These are phyloP conservation scores for Aspergillus sergii DNA, from an alignment of 2,329 filamentous ascomycete genomes.

Conservation along the genomic window DNA sequence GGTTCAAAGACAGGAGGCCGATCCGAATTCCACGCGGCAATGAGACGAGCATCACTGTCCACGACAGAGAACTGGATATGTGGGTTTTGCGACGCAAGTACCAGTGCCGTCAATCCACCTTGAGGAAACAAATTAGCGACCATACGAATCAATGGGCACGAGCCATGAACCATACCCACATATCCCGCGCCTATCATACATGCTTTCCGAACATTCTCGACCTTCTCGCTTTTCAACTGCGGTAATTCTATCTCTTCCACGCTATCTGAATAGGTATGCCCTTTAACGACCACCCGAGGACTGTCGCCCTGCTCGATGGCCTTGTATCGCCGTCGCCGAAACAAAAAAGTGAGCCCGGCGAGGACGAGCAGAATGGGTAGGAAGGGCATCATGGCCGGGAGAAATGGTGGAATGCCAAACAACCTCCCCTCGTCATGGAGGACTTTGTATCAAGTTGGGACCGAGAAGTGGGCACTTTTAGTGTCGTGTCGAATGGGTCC, in stretches of 20 bases:
- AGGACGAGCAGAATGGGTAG: slow-evolving; percentile 21
- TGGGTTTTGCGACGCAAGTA: slow-evolving; percentile 31
- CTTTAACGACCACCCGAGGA: slow-evolving; percentile 19
- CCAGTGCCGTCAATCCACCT: slow-evolving; percentile 27
- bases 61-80: slow-evolving; percentile 30
- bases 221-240: background rate
- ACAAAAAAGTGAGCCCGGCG: slow-evolving; percentile 18
- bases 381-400: slow-evolving; percentile 18
- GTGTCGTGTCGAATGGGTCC: background rate
- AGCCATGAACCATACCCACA: slow-evolving; percentile 21
- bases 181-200: slow-evolving; percentile 31
- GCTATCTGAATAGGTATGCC: slow-evolving; percentile 23
- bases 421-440: background rate
- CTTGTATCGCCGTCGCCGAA: slow-evolving; percentile 18
- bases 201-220: slow-evolving; percentile 22
- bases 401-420: background rate
- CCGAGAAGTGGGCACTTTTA: background rate
- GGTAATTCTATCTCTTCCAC: slow-evolving; percentile 9
- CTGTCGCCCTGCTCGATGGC: slow-evolving; percentile 8
- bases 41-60: slow-evolving; percentile 26
- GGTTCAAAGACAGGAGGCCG: slow-evolving; percentile 30
- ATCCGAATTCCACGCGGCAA: slow-evolving; percentile 31
- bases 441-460: background rate
- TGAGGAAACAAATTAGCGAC: background rate
- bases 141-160: background rate